Conservation (phyloP, 192 early-diverging fungal species). For the Coemansia sp. region DNA sequence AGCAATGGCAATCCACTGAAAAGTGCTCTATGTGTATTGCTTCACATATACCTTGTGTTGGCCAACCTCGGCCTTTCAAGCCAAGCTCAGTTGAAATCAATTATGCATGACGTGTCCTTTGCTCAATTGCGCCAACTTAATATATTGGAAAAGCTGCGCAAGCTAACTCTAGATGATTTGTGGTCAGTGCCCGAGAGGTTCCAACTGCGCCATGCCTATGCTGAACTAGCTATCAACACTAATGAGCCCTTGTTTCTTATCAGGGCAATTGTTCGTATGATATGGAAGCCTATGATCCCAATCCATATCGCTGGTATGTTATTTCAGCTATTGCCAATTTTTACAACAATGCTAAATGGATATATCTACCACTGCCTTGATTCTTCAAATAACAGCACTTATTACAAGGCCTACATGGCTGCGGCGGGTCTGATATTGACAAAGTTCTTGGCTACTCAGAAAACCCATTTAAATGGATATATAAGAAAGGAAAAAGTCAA, state of each 20-base stretch:
- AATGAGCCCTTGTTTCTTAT: slow-evolving; percentile 35
- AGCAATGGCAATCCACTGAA: neutral
- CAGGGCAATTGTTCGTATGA: slow-evolving; percentile 32
- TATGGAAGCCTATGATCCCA: slow-evolving; percentile 42
- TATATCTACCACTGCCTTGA: slow-evolving; percentile 34
- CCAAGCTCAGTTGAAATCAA: neutral
- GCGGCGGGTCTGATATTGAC: neutral
- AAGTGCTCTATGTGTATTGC: neutral
- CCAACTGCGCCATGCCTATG: slow-evolving; percentile 5
- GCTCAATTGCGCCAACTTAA: slow-evolving; percentile 24
- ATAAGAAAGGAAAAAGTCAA: neutral
- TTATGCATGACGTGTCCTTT: slow-evolving; percentile 8
- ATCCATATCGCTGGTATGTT: slow-evolving; percentile 15
- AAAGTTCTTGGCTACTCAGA: neutral
- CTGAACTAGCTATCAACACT: slow-evolving; percentile 28
- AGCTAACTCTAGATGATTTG: slow-evolving; percentile 25
- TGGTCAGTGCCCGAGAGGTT: slow-evolving; percentile 29
- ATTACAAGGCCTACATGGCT: slow-evolving; percentile 14
- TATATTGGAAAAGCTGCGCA: slow-evolving; percentile 14
- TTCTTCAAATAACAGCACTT: neutral
- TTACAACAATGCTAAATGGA: neutral
- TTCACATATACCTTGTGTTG: slow-evolving; percentile 21
- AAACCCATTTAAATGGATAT: neutral
- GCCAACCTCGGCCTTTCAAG: slow-evolving; percentile 13
- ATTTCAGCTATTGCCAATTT: slow-evolving; percentile 1